These are phyloP conservation scores for Tuctoria greenei DNA, from an alignment of 176 grass and related monocot species.

Conservation along the genomic window DNA sequence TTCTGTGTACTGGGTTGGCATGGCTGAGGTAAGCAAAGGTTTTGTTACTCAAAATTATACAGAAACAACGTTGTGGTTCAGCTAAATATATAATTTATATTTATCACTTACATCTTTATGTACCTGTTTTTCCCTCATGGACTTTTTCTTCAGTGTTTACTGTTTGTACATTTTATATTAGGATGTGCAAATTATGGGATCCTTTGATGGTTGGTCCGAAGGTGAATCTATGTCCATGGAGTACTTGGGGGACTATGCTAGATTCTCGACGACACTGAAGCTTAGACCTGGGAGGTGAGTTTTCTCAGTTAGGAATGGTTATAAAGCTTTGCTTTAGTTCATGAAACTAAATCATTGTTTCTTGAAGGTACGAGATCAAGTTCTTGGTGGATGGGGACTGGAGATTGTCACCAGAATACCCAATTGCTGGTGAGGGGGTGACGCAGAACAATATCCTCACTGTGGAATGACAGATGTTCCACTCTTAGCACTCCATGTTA, in stretches of 20 bases:
- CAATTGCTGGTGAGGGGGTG: slow-evolving; percentile 57
- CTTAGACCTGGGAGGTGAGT: slow-evolving; percentile 90
- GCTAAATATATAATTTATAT: background rate
- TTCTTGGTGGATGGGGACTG: slow-evolving; percentile 92
- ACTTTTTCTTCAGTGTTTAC: slow-evolving; percentile 16
- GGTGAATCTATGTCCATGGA: slow-evolving; percentile 82
- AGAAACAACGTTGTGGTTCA: background rate
- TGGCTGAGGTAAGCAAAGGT: slow-evolving; percentile 80
- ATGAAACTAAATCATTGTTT: slow-evolving; percentile 8
- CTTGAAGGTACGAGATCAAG: slow-evolving; percentile 91
- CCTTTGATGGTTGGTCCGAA: slow-evolving; percentile 86
- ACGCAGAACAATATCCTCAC: slow-evolving; percentile 69
- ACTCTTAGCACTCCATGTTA: background rate
- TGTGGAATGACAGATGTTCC: slow-evolving; percentile 40
- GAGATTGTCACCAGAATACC: slow-evolving; percentile 74
- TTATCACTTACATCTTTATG: background rate
- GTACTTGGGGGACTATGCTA: slow-evolving; percentile 67
- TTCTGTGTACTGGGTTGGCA: slow-evolving; percentile 70
- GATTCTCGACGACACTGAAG: slow-evolving; percentile 71
- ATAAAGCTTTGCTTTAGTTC: background rate
- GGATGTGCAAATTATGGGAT: slow-evolving; percentile 93
- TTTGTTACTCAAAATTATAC: background rate
- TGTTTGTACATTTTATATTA: slow-evolving; percentile 18
- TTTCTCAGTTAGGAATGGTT: slow-evolving; percentile 6
- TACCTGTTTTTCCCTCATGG: background rate